Base-by-base conservation (phyloP, 2,329 filamentous ascomycete species). In the Claviceps citrina region DNA sequence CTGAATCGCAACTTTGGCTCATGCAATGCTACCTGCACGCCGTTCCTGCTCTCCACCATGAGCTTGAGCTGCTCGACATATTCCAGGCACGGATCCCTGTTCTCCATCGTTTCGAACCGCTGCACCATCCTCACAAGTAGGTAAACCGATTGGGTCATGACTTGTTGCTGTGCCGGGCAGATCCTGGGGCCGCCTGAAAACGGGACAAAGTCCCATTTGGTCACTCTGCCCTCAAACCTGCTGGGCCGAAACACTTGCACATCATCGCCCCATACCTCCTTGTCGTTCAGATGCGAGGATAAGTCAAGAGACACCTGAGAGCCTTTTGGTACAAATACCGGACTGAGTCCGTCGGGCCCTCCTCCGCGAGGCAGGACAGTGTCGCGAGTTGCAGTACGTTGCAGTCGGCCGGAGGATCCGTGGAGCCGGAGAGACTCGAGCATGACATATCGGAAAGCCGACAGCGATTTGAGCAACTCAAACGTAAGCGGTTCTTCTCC, bases 101-200 rank as follows among this genome's bases (percentile, higher is more conserved):
- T 43, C 30, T 40, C 38, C 8, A 43, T 18, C 18, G 7, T 15
- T 18, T 40, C 42, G 16, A 40, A 41, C n/a, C 24, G 32, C 31
- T 31, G 22, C 13, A 22, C 38, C 32, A 43, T 16, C 26, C 42
- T 41, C n/a, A 38, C 35, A 16, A 43, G 31, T 16, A 43, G 16
- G 35, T 41, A 41, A 5, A 43, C 34, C 8, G 38, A 40, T 26
- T 43, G 42, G 2, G 38, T 35, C 6, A 40, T 40, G 22, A 40
- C 33, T 16, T 43, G 41, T 18, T 43, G 41, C n/a, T 40, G 37
- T 26, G 41, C 41, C 5, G 41, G 41, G 10, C 41, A 43, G 18
- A 43, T 40, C 22, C 42, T 40, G 12, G 42, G 41, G 12, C 42
- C 42, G 13, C 42, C 42, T 4, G 41, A 43, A 26, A 43, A 43